Evolutionary conservation across 345 rosid species (phyloP), one percentile per base, ranked within the genome.

Genomic region (Kernera saxatilis): DNA sequence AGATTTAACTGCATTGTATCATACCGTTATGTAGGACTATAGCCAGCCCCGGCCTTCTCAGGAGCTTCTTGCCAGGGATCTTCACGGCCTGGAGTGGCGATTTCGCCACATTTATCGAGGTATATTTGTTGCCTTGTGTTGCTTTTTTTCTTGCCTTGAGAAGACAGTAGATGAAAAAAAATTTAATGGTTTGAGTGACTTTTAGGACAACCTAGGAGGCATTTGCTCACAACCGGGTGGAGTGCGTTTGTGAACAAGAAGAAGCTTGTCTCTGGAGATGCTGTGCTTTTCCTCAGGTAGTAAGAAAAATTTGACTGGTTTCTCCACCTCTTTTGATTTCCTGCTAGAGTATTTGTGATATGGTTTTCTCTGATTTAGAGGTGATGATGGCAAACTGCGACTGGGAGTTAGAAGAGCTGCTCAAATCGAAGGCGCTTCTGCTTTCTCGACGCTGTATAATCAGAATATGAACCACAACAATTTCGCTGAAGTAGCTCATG

Each of bases 211-310:
- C 99, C 99, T 14, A 86, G 98, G 70, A 86, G 99, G 82, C 99
- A 95, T 80, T 82, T 95, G 89, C 96, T 95, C 13, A 95, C 99
- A 5, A 95, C 98, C 6, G 99, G 99, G 41, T 95, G 99, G 99
- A 95, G 97, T 79, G 93, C 92, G 18, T 95, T 95, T 77, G 98
- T 95, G 4, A 95, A 95, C 77, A 90, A 84, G 90, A 95, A 95
- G 88, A 92, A 92, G 76, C 97, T 95, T 53, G 94, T 95, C 44
- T 90, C 98, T 14, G 99, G 99, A 72, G 99, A 95, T 83, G 99
- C 98, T 41, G 97, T 95, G 64, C 97, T 95, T 55, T 95, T 95
- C 77, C 92, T 92, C 17, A 88, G 98, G 99, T 92, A 77, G 11
- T 14, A 17, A 27, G 22, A 45, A n/a, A 7, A 33, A 3, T 7